A percentile compares a stretch with the other conserved stretches of the same genome.
Conservation (phyloP, 1,139 yeast genomes). For the Yamadazyma conglobata region DNA sequence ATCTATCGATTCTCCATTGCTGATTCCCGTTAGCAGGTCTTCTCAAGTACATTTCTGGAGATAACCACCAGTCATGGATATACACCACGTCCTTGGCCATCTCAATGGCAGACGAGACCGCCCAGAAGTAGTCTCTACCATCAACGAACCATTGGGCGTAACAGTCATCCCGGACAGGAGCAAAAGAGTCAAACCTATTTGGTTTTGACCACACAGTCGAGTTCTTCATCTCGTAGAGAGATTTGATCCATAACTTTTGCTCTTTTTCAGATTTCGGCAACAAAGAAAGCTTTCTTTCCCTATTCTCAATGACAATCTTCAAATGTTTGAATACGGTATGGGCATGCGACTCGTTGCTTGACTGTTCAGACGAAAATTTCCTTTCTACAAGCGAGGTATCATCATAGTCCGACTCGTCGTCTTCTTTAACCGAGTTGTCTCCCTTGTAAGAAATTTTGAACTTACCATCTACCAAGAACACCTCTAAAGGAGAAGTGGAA, state of each 20-base stretch:
- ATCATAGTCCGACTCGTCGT: constrained; percentile 42
- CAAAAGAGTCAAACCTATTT: constrained; percentile 84
- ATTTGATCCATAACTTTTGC: constrained; percentile 71
- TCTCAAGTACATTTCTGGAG: constrained; percentile 89
- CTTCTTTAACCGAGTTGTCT: constrained; percentile 20
- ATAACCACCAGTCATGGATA: constrained; percentile 98
- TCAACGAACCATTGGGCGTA: constrained; percentile 98
- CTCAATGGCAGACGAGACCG: constrained; percentile 84
- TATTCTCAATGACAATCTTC: constrained; percentile 69
- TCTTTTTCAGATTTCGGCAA: constrained; percentile 72
- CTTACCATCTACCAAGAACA: constrained; percentile 73
- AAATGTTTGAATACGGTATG: constrained; percentile 39
- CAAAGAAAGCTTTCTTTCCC: constrained; percentile 73
- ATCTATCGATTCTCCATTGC: constrained; percentile 86
- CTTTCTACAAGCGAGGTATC: constrained; percentile 31
- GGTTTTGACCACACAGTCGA: constrained; percentile 67
- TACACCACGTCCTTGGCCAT: constrained; percentile 93
- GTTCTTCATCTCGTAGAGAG: constrained; percentile 67
- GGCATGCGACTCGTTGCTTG: constrained; percentile 14
- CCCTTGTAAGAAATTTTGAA: constrained; percentile 59
- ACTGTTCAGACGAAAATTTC: constrained; percentile 20
- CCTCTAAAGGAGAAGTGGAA: constrained; percentile 87
- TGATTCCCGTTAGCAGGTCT: constrained; percentile 96
- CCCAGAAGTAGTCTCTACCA: constrained; percentile 96
- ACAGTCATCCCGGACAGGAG: constrained; percentile 81